These are phyloP conservation scores for Pythium pyrilobum DNA, from an alignment of 352 stramenopile species.

Conservation along the genomic window DNA sequence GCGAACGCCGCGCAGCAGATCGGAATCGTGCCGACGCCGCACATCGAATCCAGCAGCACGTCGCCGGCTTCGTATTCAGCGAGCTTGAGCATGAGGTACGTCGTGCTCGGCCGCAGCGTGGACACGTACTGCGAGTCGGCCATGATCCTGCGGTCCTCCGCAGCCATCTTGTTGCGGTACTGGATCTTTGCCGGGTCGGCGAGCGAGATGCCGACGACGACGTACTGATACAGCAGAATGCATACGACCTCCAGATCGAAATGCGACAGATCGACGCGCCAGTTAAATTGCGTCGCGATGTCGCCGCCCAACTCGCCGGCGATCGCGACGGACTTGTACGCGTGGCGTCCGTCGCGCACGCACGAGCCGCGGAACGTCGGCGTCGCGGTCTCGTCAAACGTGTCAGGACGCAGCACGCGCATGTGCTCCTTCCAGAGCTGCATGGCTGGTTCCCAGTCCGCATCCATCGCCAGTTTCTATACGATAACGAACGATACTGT, in stretches of 20 bases:
- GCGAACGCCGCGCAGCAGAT: conserved; percentile 51
- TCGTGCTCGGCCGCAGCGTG: conserved; percentile 69
- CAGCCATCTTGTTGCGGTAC: conserved; percentile 64
- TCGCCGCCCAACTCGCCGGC: conserved; percentile 52
- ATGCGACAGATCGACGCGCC: conserved; percentile 51
- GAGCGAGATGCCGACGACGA: conserved; percentile 63
- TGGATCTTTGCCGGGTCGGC: conserved; percentile 46
- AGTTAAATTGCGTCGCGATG: conserved; percentile 54
- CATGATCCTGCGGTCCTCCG: conserved; percentile 51
- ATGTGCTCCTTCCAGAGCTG: conserved; percentile 54
- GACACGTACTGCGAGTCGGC: conserved; percentile 64
- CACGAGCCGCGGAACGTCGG: conserved; percentile 72
- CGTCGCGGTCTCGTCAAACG: conserved; percentile 4
- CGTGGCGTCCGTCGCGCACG: conserved; percentile 70
- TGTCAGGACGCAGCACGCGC: conserved; percentile 5
- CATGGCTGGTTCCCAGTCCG: conserved; percentile 51
- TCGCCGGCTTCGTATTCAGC: conserved; percentile 51
- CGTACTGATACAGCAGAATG: conserved; percentile 66
- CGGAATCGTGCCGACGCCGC: conserved; percentile 71
- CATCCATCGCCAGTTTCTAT: conserved; percentile 17
- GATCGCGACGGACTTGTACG: conserved; percentile 63
- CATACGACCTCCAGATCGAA: conserved; percentile 75
- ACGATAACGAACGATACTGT: too few relatives aligned
- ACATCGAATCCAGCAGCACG: conserved; percentile 78
- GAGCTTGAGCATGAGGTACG: conserved; percentile 71